Evolutionary conservation across 192 early-diverging fungal genomes (phyloP).

Genomic region (Coemansia reversa): DNA sequence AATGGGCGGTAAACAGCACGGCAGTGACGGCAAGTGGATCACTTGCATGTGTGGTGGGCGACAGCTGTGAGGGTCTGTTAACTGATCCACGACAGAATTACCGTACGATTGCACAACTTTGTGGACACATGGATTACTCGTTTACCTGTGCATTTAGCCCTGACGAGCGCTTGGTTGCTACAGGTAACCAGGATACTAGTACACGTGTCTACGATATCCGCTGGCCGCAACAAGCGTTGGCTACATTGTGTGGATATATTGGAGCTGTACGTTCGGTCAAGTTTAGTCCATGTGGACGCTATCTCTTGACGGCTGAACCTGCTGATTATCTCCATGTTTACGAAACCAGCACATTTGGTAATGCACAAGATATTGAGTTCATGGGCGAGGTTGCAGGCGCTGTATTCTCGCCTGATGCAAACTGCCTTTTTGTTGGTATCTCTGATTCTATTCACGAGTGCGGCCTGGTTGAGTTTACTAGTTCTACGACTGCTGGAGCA

Average conservation of each 20-base stretch:
- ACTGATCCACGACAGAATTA: constrained; percentile 26
- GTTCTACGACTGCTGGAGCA: neutral
- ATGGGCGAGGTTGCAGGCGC: constrained; percentile 53
- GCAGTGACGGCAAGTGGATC: constrained; percentile 16
- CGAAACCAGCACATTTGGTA: constrained; percentile 17
- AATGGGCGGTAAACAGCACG: constrained; percentile 51
- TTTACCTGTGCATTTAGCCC: constrained; percentile 51
- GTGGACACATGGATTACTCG: constrained; percentile 45
- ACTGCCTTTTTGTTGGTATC: constrained; percentile 43
- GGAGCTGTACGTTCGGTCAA: constrained; percentile 45
- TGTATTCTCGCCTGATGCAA: constrained; percentile 46
- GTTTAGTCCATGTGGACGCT: constrained; percentile 43
- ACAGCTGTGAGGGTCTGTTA: constrained; percentile 28
- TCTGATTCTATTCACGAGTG: constrained; percentile 40
- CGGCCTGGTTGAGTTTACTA: constrained; percentile 30
- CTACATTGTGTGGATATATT: constrained; percentile 34
- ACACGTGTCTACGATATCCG: constrained; percentile 52
- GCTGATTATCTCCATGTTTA: constrained; percentile 54
- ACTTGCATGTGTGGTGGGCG: constrained; percentile 50
- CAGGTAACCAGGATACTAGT: constrained; percentile 52
- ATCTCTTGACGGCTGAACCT: constrained; percentile 46
- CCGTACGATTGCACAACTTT: constrained; percentile 13
- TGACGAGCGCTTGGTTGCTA: constrained; percentile 46
- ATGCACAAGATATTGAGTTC: constrained; percentile 43
- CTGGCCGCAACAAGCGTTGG: constrained; percentile 24